Evolutionary conservation across 2,329 filamentous ascomycete species (phyloP), one percentile per base, ranked within the genome.

Genomic region (Penicillium sp.): DNA sequence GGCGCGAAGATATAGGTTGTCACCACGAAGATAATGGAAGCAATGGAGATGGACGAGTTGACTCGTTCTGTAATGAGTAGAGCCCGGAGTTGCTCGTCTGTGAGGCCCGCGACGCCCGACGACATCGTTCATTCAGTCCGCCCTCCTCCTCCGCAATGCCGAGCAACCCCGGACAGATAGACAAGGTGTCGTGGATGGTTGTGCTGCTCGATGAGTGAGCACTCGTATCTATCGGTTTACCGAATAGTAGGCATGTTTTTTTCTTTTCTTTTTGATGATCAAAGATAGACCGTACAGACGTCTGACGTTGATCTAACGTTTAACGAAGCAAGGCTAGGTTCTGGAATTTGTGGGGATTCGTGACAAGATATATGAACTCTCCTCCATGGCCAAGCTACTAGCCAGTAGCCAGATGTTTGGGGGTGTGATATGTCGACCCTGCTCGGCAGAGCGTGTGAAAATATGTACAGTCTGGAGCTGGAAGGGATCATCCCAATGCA

Each of bases 11-110:
- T 18, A 49, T 64, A 67, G n/a, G 57, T 63, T 6, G 40, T 14
- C 28, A 67, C 60, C 16, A 67, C 58, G 47, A 66, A 59, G 26
- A 62, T 16, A 35, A 59, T 63, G 4, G 55, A 48, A 12, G 56
- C 23, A 11, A 66, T 47, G 5, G 65, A 67, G 9, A 66, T 8
- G n/a, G 47, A 45, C 18, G 65, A 63, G 50, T 55, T 59, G 26
- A 60, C 60, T 42, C 62, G 54, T 47, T 63, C 64, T n/a, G 62
- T 64, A 8, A 59, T n/a, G 11, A 57, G 30, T 46, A 62, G 21
- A 20, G 56, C 48, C 9, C 24, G 21, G 35, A 53, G 26, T 40
- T 62, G 60, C 9, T 45, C 5, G 3, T 14, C 12, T 38, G 54
- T 51, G 30, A 55, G 52, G 30, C 20, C 18, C 3, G 52, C 30